Evolutionary conservation across 2,329 filamentous ascomycete genomes (phyloP).

Genomic region (Trichoderma sp.): DNA sequence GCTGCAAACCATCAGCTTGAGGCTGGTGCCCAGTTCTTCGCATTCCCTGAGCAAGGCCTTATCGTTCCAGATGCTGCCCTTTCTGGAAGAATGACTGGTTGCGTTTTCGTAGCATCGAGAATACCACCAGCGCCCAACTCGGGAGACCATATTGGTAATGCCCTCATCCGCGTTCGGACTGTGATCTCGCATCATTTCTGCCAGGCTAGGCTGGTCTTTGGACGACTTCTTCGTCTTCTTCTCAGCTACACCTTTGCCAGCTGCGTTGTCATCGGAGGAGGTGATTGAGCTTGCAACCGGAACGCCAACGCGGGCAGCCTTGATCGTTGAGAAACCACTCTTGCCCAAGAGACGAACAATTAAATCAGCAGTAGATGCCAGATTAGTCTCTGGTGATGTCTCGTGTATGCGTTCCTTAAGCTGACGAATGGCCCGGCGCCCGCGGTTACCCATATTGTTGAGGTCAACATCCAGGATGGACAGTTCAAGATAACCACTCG

Average conservation of each 20-base stretch:
- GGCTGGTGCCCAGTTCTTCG: slow-evolving; percentile 78
- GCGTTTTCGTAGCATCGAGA: slow-evolving; percentile 81
- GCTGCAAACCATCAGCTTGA: slow-evolving; percentile 88
- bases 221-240: slow-evolving; percentile 40
- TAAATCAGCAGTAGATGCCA: slow-evolving; percentile 58
- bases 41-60: slow-evolving; percentile 75
- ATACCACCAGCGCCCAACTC: slow-evolving; percentile 96
- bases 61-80: slow-evolving; percentile 78
- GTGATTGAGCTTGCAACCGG: slow-evolving; percentile 60
- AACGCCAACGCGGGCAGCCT: slow-evolving; percentile 73
- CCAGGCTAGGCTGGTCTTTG: slow-evolving; percentile 52
- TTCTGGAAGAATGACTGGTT: slow-evolving; percentile 43
- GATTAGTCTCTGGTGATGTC: slow-evolving; percentile 55
- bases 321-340: slow-evolving; percentile 68
- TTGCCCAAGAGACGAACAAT: slow-evolving; percentile 65
- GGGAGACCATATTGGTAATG: slow-evolving; percentile 88
- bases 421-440: slow-evolving; percentile 63
- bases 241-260: slow-evolving; percentile 20
- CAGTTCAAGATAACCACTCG: slow-evolving; percentile 75
- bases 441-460: slow-evolving; percentile 74
- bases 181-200: slow-evolving; percentile 70
- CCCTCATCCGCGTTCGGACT: slow-evolving; percentile 72
- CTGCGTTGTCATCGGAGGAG: slow-evolving; percentile 25
- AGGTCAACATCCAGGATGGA: slow-evolving; percentile 76
- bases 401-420: slow-evolving; percentile 69